Evolutionary conservation across 1,284 basidiomycete species (phyloP), one percentile per base, ranked within the genome.

Genomic region (Paramarasmius palmivorus): DNA sequence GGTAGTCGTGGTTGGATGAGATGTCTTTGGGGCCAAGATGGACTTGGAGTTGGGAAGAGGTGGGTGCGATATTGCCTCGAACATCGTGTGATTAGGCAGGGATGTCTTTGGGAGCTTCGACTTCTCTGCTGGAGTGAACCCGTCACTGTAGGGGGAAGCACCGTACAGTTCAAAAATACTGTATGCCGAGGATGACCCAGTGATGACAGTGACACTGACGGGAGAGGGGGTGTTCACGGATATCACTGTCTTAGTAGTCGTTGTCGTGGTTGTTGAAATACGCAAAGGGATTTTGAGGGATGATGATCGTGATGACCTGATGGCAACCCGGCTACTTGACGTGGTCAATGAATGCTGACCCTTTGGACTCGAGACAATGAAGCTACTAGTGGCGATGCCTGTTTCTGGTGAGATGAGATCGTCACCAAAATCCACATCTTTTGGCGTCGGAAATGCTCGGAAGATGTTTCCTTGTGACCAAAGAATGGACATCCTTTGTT

Each of bases 161-260:
- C 52, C 55, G 32, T 57, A 57, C 29, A 57, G 34, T 8, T 57
- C 55, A 14, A 57, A 41, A 20, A 57, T 53, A 29, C 52, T 57
- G 52, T 41, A 53, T 8, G 52, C 49, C 41, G 41, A 23, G 7
- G 55, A 34, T 6, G 52, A 48, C 7, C 52, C 55, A 25, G 52
- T 54, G 38, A 57, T 19, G 22, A 57, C 37, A n/a, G 42, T 37
- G 14, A 57, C 32, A n/a, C 55, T 51, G 7, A 49, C 20, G 12
- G 17, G 36, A 10, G 41, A 49, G 12, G 55, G 55, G 7, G 55
- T 50, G 15, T 57, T 47, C 1, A 57, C 37, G 15, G 52, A 46
- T 17, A 57, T 36, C 14, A 57, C 49, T 9, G 52, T 53, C 4
- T 47, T 57, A 6, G 34, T 57, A 6, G 50, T 52, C 29, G 55